A percentile compares a stretch with the other conserved stretches of the same genome.
These are phyloP conservation scores for Calonectria henricotiae DNA, from an alignment of 2,329 filamentous ascomycete genomes.

Conservation along the genomic window DNA sequence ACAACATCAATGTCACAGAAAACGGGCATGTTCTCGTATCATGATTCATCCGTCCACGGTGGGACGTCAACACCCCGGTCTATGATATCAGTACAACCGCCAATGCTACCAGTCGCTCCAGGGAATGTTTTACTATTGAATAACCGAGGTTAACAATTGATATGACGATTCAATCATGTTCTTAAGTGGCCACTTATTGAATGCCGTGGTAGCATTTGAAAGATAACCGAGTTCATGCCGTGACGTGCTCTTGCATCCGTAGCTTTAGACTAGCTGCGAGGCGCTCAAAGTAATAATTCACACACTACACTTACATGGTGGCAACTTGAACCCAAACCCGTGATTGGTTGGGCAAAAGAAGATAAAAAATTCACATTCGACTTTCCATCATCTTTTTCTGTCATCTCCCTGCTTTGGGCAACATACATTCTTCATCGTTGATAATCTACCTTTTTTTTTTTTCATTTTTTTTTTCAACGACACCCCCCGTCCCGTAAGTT, in stretches of 20 bases:
- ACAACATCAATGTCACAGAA: too few species aligned
- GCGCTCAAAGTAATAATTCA: too few species aligned
- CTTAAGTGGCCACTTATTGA: background rate
- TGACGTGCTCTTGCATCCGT: too few species aligned
- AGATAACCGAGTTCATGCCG: background rate
- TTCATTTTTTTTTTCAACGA: background rate
- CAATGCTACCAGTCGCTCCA: background rate
- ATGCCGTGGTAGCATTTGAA: background rate
- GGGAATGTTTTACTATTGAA: background rate
- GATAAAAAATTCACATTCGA: too few species aligned
- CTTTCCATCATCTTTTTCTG: background rate
- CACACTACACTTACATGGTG: too few species aligned
- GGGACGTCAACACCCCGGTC: too few species aligned
- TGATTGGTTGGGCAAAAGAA: too few species aligned
- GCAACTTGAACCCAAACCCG: too few species aligned
- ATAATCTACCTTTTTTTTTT: constrained; percentile 10
- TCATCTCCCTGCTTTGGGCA: background rate
- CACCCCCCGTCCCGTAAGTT: background rate
- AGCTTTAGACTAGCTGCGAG: too few species aligned
- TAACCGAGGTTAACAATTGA: background rate
- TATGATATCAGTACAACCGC: too few species aligned
- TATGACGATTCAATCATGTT: background rate
- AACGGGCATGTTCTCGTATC: background rate
- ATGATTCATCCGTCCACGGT: background rate
- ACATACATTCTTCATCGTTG: background rate